Conservation (phyloP, 805 yeast genomes). For the Debaryomyces castellii region DNA sequence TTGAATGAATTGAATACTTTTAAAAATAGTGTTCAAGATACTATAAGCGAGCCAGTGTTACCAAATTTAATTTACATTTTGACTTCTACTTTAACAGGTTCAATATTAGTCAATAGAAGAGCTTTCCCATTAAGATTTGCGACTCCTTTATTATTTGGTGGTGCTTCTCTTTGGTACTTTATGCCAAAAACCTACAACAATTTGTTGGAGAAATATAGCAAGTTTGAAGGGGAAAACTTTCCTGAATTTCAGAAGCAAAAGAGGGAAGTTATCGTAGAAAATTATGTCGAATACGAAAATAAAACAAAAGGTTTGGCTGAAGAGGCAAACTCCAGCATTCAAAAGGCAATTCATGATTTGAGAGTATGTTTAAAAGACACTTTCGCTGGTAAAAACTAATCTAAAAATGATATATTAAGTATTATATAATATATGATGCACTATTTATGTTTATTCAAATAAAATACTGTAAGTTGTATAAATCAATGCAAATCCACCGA, state of each 20-base stretch:
- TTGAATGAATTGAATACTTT: constrained; percentile 40
- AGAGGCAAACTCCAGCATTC: constrained; percentile 15
- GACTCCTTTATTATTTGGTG: constrained; percentile 52
- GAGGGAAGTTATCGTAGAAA: neutral
- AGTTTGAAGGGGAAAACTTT: constrained; percentile 25
- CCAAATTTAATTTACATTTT: constrained; percentile 56
- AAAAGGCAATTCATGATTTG: constrained; percentile 23
- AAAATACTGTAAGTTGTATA: constrained; percentile 68
- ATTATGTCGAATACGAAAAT: neutral
- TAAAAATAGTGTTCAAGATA: constrained; percentile 25
- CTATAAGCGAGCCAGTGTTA: constrained; percentile 52
- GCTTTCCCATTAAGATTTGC: constrained; percentile 49
- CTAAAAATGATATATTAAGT: neutral
- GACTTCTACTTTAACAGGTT: constrained; percentile 56
- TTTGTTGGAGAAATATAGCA: constrained; percentile 21
- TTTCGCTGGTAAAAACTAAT: constrained; percentile 5
- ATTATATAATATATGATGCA: neutral
- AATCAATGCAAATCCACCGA: constrained; percentile 62
- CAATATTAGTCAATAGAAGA: constrained; percentile 50
- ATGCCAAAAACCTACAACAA: constrained; percentile 52
- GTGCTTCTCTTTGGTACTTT: constrained; percentile 41
- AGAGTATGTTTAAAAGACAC: constrained; percentile 18
- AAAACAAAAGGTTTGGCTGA: constrained; percentile 10
- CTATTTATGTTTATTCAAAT: constrained; percentile 1
- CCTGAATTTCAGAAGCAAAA: constrained; percentile 31